Base-by-base conservation (phyloP, 2,329 filamentous ascomycete genomes). In the Claviceps sorghi region DNA sequence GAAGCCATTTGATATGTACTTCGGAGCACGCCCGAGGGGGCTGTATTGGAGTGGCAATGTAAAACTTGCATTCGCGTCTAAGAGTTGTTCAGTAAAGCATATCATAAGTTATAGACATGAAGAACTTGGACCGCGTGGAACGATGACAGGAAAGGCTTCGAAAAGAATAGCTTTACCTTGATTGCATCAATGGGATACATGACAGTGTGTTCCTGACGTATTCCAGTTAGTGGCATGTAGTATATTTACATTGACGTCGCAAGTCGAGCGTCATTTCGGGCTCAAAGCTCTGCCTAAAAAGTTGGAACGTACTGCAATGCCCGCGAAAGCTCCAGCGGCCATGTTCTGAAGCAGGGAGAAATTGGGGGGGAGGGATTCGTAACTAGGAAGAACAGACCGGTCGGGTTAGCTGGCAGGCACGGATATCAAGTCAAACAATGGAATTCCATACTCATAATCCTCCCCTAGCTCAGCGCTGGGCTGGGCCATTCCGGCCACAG, bases 101-200 rank as follows among this genome's bases (percentile, higher is more conserved):
- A 10, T 21, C 26, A 32, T 4, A 38, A 38, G 36, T 38, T 15
- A 15, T 11, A 11, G 17, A 26, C 21, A n/a, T 15, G 22, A 40
- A 48, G 17, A n/a, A 21, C 19, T 21, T 22, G n/a, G n/a, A 40
- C 15, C 15, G 36, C 47, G 21, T 40, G 10, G 6, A 48, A 38
- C 38, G 21, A 38, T n/a, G 17, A 13, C 13, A 26, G n/a, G 10
- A 42, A n/a, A 34, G 15, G 29, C 30, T 44, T 50, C 29, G 11
- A 32, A 42, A 8, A 49, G 51, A 48, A 34, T 26, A 4, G 43
- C 53, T 67, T 58, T 60, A 96, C 93, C 85, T 98, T 98, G 66
- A 98, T 86, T 60, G 95, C 82, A 73, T 98, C 93, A 65, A 98
- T 86, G 21, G 93, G 93, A 67, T 98, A 98, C 93, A 98, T 97